Evolutionary conservation across 2,329 filamentous ascomycete genomes (phyloP).

Genomic region (Paraphaeosphaeria sporulosa): DNA sequence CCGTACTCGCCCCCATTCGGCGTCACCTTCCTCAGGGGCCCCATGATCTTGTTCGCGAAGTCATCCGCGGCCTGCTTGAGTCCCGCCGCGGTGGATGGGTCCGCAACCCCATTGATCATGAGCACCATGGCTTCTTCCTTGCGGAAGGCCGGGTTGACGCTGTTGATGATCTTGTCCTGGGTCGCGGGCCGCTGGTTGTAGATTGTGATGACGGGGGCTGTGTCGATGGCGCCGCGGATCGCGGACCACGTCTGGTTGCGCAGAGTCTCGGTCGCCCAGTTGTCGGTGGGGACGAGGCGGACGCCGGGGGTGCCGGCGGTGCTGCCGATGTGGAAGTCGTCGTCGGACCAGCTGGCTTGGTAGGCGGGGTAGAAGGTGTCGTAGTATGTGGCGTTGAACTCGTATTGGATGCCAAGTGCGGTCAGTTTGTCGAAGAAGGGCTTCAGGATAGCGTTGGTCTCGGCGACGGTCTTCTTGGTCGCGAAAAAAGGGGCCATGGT

Average conservation of each 20-base stretch:
- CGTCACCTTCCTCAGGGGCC: conserved; percentile 31
- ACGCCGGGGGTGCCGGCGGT: conserved; percentile 40
- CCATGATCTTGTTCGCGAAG: conserved; percentile 32
- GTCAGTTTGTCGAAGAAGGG: conserved; percentile 24
- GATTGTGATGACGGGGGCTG: conserved; percentile 26
- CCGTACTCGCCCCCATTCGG: conserved; percentile 44
- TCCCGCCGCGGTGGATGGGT: conserved; percentile 30
- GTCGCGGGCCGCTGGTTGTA: conserved; percentile 34
- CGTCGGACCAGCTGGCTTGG: conserved; percentile 34
- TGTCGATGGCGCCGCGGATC: conserved; percentile 32
- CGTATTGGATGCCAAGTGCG: conserved; percentile 22
- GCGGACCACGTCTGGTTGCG: conserved; percentile 37
- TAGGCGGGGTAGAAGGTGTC: conserved; percentile 41
- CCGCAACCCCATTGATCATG: conserved; percentile 26
- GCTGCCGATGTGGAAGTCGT: conserved; percentile 38
- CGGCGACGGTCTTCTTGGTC: conserved; percentile 21
- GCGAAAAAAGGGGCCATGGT: conserved; percentile 25
- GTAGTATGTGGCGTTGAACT: conserved; percentile 21
- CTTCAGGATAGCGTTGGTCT: conserved; percentile 19
- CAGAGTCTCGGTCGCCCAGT: conserved; percentile 38
- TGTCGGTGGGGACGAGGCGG: conserved; percentile 45
- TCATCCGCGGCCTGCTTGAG: conserved; percentile 27
- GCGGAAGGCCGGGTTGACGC: conserved; percentile 42
- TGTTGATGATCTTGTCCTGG: conserved; percentile 31
- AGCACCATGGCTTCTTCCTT: conserved; percentile 35